Base-by-base conservation (phyloP, 2,329 filamentous ascomycete species). In the Colletotrichum nymphaeae region DNA sequence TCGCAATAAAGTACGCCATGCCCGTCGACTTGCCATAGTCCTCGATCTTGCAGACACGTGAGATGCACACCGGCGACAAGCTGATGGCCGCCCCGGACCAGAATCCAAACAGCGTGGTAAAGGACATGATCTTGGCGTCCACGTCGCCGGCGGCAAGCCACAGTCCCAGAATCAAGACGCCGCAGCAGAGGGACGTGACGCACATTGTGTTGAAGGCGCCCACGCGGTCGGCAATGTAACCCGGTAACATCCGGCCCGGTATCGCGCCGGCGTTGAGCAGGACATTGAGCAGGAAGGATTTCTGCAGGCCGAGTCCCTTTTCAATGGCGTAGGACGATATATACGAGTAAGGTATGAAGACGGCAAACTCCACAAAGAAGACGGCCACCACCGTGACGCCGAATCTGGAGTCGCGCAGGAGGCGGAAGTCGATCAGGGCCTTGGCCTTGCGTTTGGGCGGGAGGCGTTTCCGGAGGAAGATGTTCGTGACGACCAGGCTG, bases 11-110 rank as follows among this genome's bases (percentile, higher is more conserved):
- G 78, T 93, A 94, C 63, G 90, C 90, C 1, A 92, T 94, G 1
- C 92, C 91, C 76, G 92, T 93, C 74, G 93, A 91, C 35, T 91
- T 84, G 0, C 93, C 93, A 75, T 94, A 93, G 59, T 93, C 85
- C 74, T 92, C 88, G 1, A 91, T 93, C 32, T 88, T 87, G 80
- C 93, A 94, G 2, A 94, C 85, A 80, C 93, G 91, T 0, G 91
- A 91, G 1, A 95, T 87, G 75, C 92, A 94, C 0, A 94, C 93
- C 0, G 93, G 93, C 0, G 92, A 92, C 57, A 95, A 79, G 6
- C 88, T 90, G 76, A 95, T 93, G 68, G 93, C 93, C 49, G 88
- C 89, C 0, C 93, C 93, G n/a, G 88, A 92, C 14, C 89, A 91
- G 77, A 95, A 93, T 0, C 93, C 93, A 79, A 94, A 94, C 1